Evolutionary conservation across 192 early-diverging fungal species (phyloP).

Genomic region (Umbelopsis ramanniana): DNA sequence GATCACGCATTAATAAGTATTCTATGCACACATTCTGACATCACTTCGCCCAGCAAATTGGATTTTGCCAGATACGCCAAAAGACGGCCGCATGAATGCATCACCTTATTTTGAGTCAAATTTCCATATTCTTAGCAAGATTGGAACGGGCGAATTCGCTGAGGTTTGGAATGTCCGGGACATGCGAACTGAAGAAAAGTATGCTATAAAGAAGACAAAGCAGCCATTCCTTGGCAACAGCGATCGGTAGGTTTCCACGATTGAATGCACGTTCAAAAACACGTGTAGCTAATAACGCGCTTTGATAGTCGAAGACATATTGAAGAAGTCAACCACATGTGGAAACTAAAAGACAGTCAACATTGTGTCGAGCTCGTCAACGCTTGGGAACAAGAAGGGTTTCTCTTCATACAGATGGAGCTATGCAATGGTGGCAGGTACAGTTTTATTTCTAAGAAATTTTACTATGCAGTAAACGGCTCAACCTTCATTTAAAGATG

Average conservation of each 20-base stretch:
- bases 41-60: neutral
- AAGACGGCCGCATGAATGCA: constrained; percentile 5
- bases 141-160: constrained; percentile 86
- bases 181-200: constrained; percentile 61
- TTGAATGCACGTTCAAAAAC: too few relatives aligned
- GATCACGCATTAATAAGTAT: neutral
- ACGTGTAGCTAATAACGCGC: too few relatives aligned
- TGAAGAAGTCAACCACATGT: constrained; percentile 84
- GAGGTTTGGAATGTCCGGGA: constrained; percentile 79
- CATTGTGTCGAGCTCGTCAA: constrained; percentile 73
- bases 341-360: constrained; percentile 57
- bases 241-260: constrained; percentile 40
- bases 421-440: constrained; percentile 80
- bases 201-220: constrained; percentile 84
- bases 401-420: constrained; percentile 89
- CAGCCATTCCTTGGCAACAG: constrained; percentile 67
- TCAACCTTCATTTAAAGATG: too few relatives aligned
- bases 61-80: constrained; percentile 7
- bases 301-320: constrained; percentile 60
- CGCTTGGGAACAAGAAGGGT: constrained; percentile 93
- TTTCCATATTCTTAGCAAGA: constrained; percentile 63
- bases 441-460: too few relatives aligned
- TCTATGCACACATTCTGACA: neutral
- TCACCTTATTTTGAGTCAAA: constrained; percentile 74
- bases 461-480: neutral